Base-by-base conservation (phyloP, 352 stramenopile genomes). In the Plasmopara viticola region DNA sequence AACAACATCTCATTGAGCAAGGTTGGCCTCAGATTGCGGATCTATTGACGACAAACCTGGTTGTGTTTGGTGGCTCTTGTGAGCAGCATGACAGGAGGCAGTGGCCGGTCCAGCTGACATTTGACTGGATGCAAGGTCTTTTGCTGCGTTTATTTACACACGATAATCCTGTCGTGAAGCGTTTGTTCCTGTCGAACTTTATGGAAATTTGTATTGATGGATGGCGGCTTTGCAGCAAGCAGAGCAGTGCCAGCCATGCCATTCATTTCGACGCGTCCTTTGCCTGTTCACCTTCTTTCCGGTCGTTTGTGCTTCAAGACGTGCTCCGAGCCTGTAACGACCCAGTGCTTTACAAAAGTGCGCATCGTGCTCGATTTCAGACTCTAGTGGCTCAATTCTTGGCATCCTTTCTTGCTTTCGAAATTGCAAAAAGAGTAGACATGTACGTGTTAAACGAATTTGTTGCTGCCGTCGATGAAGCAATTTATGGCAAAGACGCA, bases 1-100 rank as follows among this genome's bases (percentile, higher is more conserved):
- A 91, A 45, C 80, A 82, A 49, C 83, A 93, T 44, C 39, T 93
- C 18, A 71, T 93, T 51, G 83, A 91, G 49, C 80, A 93, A 47
- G 83, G 91, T 15, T 93, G 83, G 83, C 70, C 80, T 9, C 81
- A 90, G 18, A 72, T 93, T 18, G 70, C 70, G 10, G 47, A 59
- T 6, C 40, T 93, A 14, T 62, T 93, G 18, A 47, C 70, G 15
- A 61, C 46, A 6, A 68, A 69, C 20, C 61, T 86, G 14, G 45
- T 84, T 14, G 53, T 70, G 5, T 10, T 44, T 2, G 13, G 15
- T 1, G 33, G 52, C 8, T 31, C 15, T 12, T 39, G 44, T 9
- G n/a, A 30, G 4, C 28, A 60, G 17, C 33, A 61, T 8, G 10
- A 34, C 7, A 28, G 9, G 9, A 38, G 46, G 10, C 29, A 63